Evolutionary conservation across 495 filamentous ascomycete species (phyloP).

Genomic region (Tricharina praecox): DNA sequence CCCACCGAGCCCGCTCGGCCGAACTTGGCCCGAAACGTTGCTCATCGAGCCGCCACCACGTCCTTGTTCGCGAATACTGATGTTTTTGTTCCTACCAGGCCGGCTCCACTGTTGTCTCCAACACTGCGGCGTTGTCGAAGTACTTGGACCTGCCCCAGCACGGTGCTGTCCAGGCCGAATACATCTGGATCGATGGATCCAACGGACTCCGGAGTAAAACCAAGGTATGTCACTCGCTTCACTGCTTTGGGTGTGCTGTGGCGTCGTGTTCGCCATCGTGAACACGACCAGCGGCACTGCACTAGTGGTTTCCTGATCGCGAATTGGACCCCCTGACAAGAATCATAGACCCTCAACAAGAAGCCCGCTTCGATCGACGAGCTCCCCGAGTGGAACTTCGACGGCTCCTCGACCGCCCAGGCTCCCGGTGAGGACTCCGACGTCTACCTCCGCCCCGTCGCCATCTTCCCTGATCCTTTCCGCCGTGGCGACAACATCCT

Average conservation of each 20-base stretch:
- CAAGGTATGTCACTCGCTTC: constrained; percentile 68
- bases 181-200: constrained; percentile 85
- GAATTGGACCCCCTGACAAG: too few species aligned
- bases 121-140: constrained; percentile 46
- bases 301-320: constrained; percentile 12
- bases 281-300: too few species aligned
- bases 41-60: too few species aligned
- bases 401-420: constrained; percentile 87
- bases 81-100: too few species aligned
- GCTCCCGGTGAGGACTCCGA: constrained; percentile 94
- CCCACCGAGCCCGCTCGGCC: too few species aligned
- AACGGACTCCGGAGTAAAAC: constrained; percentile 75
- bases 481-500: constrained; percentile 70
- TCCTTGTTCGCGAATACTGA: too few species aligned
- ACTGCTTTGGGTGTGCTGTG: too few species aligned
- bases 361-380: constrained; percentile 50
- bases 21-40: too few species aligned
- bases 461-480: constrained; percentile 88
- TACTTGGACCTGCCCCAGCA: constrained; percentile 84
- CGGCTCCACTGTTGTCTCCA: constrained; percentile 17
- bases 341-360: constrained; percentile 62
- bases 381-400: constrained; percentile 98
- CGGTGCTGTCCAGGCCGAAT: constrained; percentile 73
- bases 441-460: constrained; percentile 86
- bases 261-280: too few species aligned